Conservation (phyloP, 2,329 filamentous ascomycete genomes). For the Epichloe scottii region DNA sequence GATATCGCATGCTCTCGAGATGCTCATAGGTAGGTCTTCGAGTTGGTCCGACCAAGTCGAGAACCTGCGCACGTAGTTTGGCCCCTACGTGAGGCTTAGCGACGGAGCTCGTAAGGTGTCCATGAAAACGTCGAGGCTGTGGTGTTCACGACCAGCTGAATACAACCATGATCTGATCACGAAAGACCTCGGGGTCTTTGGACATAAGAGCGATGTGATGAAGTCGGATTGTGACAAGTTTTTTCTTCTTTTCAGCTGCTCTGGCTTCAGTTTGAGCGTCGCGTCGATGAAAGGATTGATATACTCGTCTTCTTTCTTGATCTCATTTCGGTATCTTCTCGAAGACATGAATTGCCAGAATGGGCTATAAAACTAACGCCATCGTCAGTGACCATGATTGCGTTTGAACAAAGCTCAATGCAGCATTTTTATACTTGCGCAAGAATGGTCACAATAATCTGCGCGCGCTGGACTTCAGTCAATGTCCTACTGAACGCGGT, state of each 20-base stretch:
- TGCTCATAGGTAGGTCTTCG: slow-evolving; percentile 60
- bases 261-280: slow-evolving; percentile 53
- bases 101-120: slow-evolving; percentile 69
- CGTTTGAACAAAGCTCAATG: not conserved
- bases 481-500: slow-evolving; percentile 72
- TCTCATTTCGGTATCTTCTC: slow-evolving; percentile 46
- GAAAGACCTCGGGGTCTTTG: slow-evolving; percentile 56
- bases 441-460: slow-evolving; percentile 24
- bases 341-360: slow-evolving; percentile 52
- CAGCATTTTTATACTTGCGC: slow-evolving; percentile 5
- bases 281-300: slow-evolving; percentile 67
- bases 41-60: slow-evolving; percentile 49
- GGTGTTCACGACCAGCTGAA: slow-evolving; percentile 85
- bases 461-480: slow-evolving; percentile 62
- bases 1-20: slow-evolving; percentile 78
- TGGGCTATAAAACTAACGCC: slow-evolving; percentile 30
- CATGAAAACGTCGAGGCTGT: slow-evolving; percentile 74
- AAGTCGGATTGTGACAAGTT: slow-evolving; percentile 52
- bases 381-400: slow-evolving; percentile 12
- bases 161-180: slow-evolving; percentile 74
- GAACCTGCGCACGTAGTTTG: slow-evolving; percentile 62
- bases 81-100: slow-evolving; percentile 53
- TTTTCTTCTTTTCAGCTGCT: slow-evolving; percentile 55
- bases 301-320: slow-evolving; percentile 63
- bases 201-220: slow-evolving; percentile 77